Evolutionary conservation across 306 rosid genomes (phyloP).

Genomic region (Vigna trinervia): DNA sequence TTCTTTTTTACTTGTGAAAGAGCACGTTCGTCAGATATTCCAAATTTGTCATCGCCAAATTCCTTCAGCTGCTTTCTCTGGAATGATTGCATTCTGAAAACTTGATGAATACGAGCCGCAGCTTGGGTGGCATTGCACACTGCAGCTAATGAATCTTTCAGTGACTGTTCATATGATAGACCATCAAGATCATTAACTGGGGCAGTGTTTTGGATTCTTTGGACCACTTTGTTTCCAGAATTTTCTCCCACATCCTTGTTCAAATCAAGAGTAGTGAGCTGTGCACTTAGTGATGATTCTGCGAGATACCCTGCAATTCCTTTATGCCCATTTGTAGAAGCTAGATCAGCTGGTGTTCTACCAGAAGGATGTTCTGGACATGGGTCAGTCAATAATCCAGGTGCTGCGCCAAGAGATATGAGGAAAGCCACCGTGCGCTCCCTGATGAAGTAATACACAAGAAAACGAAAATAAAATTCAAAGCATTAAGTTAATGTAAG

Average conservation of each 20-base stretch:
- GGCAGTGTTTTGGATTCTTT: conserved; percentile 49
- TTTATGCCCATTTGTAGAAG: conserved; percentile 80
- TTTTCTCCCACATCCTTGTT: conserved; percentile 56
- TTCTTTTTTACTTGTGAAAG: conserved; percentile 55
- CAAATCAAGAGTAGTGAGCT: conserved; percentile 64
- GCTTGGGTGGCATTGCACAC: conserved; percentile 84
- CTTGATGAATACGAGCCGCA: conserved; percentile 90
- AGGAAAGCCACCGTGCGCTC: conserved; percentile 82
- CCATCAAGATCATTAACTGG: conserved; percentile 45
- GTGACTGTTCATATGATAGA: conserved; percentile 55
- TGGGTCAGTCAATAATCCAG: conserved; percentile 83
- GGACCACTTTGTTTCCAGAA: conserved; percentile 54
- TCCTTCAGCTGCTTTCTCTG: conserved; percentile 76
- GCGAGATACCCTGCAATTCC: conserved; percentile 96
- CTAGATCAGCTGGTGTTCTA: conserved; percentile 87
- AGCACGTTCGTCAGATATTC: conserved; percentile 65
- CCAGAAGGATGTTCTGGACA: conserved; percentile 65
- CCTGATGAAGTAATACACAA: conserved; percentile 55
- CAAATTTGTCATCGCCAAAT: conserved; percentile 53
- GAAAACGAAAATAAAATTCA: conserved; percentile 26
- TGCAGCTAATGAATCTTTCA: conserved; percentile 88
- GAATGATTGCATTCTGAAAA: conserved; percentile 80
- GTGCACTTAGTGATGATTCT: conserved; percentile 65
- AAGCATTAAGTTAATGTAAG: conserved; percentile 7
- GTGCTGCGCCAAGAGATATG: conserved; percentile 78